Evolutionary conservation across 2,329 filamentous ascomycete genomes (phyloP), one percentile per base, ranked within the genome.

Genomic region (Aspergillus brunneoviolaceus): DNA sequence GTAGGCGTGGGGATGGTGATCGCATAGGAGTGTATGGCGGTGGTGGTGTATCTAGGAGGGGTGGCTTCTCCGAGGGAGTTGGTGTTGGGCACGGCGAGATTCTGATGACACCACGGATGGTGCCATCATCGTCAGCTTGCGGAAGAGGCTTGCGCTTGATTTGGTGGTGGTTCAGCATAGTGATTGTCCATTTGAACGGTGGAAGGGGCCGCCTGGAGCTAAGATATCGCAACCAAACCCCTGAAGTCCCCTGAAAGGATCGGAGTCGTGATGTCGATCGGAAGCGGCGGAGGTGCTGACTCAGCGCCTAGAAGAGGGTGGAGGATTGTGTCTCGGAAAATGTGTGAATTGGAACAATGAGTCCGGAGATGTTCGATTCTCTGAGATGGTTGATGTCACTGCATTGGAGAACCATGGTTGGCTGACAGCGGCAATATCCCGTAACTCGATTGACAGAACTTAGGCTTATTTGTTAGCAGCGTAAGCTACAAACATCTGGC

Each of bases 261-360:
- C 48, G 19, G 51, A 54, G 51, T 45, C 21, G 21, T 54, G 51
- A 48, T 55, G 42, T 55, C 52, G 42, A 48, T 48, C 52, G 52
- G 52, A 48, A 33, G 16, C 3, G 9, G 52, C 42, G 27, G 52
- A 55, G 16, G 35, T 19, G 52, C 39, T 48, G 35, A 55, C 39
- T 31, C 52, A 55, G 39, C 51, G 1, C n/a, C 11, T 42, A 45
- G 27, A 54, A 45, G 51, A 54, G 11, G 11, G 33, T 35, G 11
- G 16, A 35, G 11, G 33, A 35, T 35, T 35, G 33, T 16, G 33
- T 35, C 33, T 16, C 33, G 14, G 33, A 35, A 10, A 29, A 16
- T 35, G 12, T 5, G 12, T 35, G 33, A 10, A 35, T 14, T 35
- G 33, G 7, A 29, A 29, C 27, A 29, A 29, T 29, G 7, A 29